These are phyloP conservation scores for Botrytis sinoallii DNA, from an alignment of 2,329 filamentous ascomycete species.

Conservation along the genomic window DNA sequence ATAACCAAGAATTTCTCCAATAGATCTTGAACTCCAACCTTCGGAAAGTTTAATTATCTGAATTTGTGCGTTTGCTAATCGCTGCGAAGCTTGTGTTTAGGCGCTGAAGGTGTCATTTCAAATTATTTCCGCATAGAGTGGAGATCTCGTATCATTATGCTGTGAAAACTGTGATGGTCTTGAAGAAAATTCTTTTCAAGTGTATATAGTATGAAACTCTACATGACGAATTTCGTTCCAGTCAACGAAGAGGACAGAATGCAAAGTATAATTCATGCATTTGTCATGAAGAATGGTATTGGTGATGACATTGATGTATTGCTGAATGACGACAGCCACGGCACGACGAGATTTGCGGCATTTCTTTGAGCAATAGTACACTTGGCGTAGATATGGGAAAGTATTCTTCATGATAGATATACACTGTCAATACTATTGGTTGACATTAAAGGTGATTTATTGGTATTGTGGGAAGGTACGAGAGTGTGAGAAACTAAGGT, in stretches of 20 bases:
- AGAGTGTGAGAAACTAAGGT: too few species aligned
- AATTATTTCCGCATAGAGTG: neutral
- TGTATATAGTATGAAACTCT: neutral
- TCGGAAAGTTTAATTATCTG: neutral
- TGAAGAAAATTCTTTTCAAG: neutral
- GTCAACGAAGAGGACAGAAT: too few species aligned
- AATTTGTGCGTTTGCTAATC: too few species aligned
- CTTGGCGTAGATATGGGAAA: neutral
- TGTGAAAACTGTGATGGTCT: neutral
- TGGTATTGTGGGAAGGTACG: neutral
- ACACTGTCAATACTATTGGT: neutral
- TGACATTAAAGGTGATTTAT: neutral
- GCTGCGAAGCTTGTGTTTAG: rapidly evolving
- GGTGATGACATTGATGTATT: neutral
- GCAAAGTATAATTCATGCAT: neutral
- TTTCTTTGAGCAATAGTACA: neutral
- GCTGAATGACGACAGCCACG: rapidly evolving
- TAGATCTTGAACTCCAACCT: neutral
- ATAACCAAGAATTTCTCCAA: neutral
- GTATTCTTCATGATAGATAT: neutral
- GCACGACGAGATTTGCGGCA: neutral
- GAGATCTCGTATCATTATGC: rapidly evolving
- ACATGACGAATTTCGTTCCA: neutral
- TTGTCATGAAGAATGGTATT: neutral
- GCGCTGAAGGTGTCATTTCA: rapidly evolving